Percentiles rank a stretch among this genome's conserved stretches.
Evolutionary conservation across 176 grass and related monocot species (phyloP).

Genomic region (Alloteropsis semialata): DNA sequence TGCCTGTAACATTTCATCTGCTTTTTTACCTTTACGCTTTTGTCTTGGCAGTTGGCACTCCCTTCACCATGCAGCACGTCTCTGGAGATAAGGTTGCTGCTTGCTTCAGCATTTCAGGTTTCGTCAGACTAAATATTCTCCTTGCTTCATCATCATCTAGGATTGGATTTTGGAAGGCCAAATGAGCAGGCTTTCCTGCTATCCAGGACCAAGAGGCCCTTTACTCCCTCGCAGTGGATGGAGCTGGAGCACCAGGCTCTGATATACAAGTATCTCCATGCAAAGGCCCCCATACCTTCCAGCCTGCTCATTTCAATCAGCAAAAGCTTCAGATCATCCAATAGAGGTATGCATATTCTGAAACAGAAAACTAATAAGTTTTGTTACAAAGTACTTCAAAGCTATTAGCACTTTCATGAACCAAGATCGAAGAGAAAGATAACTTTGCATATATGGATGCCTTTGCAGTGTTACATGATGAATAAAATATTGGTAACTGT

Average conservation of each 20-base stretch:
- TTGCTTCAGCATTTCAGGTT: constrained; percentile 9
- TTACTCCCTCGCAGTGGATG: constrained; percentile 97
- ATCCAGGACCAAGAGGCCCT: constrained; percentile 75
- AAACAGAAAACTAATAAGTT: background rate
- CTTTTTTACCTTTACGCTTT: constrained; percentile 36
- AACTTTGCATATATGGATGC: background rate
- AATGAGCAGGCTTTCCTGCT: constrained; percentile 56
- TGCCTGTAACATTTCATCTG: constrained; percentile 22
- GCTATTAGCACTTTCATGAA: background rate
- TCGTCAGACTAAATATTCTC: constrained; percentile 17
- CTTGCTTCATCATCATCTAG: constrained; percentile 34
- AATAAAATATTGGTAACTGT: background rate
- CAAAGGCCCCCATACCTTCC: constrained; percentile 74
- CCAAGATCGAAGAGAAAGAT: background rate
- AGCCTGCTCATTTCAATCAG: constrained; percentile 75
- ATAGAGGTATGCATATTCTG: constrained; percentile 32
- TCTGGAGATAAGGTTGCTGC: constrained; percentile 36
- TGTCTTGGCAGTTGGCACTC: constrained; percentile 35
- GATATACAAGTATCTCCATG: constrained; percentile 91
- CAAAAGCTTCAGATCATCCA: constrained; percentile 52
- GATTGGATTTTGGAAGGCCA: constrained; percentile 46
- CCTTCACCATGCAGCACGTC: background rate
- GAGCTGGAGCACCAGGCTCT: constrained; percentile 93
- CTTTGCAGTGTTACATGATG: background rate
- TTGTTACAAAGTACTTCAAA: background rate